A percentile compares a stretch with the other conserved stretches of the same genome.
These are phyloP conservation scores for Crithidia brevicula DNA, from an alignment of 208 protist genomes.

Conservation along the genomic window DNA sequence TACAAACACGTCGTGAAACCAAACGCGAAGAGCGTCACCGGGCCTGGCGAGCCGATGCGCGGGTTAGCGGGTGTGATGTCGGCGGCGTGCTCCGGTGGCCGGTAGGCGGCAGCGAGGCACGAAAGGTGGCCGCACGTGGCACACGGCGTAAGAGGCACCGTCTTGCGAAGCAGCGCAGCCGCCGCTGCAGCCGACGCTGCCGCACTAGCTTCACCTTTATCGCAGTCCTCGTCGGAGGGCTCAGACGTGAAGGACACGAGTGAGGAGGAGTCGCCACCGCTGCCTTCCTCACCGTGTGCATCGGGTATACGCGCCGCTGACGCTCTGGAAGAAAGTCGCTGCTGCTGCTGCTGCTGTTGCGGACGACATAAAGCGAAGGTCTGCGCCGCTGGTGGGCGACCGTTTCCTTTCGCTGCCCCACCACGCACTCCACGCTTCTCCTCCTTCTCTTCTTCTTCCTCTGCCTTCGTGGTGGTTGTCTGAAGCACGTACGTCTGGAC, in stretches of 20 bases:
- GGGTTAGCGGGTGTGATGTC: slow-evolving; percentile 23
- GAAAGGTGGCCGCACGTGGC: slow-evolving; percentile 2
- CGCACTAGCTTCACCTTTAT: neutral
- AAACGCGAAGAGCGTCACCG: slow-evolving; percentile 59
- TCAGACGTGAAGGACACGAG: neutral
- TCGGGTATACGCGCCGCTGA: no score
- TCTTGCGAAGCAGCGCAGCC: no score
- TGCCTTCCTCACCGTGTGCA: neutral
- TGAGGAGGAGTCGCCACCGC: neutral
- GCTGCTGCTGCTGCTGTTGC: neutral
- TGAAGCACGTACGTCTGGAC: slow-evolving; percentile 17
- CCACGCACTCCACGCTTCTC: no score
- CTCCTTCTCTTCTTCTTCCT: neutral
- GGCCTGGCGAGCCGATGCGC: slow-evolving; percentile 32
- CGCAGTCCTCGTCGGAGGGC: neutral
- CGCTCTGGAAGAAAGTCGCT: no score
- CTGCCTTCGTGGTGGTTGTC: neutral
- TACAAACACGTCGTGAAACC: slow-evolving; percentile 65
- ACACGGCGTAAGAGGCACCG: neutral
- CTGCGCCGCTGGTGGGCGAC: no score
- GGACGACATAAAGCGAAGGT: no score
- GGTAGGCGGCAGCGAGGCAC: slow-evolving; percentile 9
- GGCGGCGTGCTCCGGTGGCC: slow-evolving; percentile 4
- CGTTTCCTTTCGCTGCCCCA: no score
- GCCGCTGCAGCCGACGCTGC: no score